Percentiles rank a stretch among this genome's conserved stretches.
These are phyloP conservation scores for Penicillium lagena DNA, from an alignment of 495 filamentous ascomycete genomes.

Conservation along the genomic window DNA sequence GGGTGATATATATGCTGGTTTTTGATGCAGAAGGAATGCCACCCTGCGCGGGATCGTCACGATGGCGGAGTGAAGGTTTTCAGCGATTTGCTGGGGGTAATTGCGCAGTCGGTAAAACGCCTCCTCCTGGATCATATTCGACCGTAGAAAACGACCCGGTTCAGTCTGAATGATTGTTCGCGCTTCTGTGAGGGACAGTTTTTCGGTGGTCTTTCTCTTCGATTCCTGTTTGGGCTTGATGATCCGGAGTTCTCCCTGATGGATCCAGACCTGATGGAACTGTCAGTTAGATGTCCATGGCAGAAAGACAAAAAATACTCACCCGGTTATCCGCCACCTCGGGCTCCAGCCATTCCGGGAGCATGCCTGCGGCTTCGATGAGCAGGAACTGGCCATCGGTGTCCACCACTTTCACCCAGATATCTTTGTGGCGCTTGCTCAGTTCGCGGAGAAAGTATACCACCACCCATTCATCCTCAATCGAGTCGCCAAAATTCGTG, in stretches of 20 bases:
- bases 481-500: conserved; percentile 84
- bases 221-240: conserved; percentile 51
- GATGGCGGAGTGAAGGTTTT: conserved; percentile 64
- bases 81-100: conserved; percentile 68
- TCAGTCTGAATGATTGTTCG: conserved; percentile 47
- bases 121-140: conserved; percentile 70
- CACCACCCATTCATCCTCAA: conserved; percentile 96
- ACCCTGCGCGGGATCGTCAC: conserved; percentile 73
- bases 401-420: conserved; percentile 81
- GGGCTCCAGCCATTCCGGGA: conserved; percentile 88
- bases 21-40: conserved; percentile 70
- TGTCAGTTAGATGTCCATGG: too few species aligned
- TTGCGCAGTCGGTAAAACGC: conserved; percentile 80
- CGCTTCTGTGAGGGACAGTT: conserved; percentile 55
- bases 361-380: conserved; percentile 82
- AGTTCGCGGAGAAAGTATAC: conserved; percentile 85
- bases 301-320: conserved; percentile 3
- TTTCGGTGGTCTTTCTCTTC: conserved; percentile 30
- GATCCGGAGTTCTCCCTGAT: conserved; percentile 65
- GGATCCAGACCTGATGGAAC: conserved; percentile 58
- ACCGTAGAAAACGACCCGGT: conserved; percentile 52
- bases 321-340: conserved; percentile 82
- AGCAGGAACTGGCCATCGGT: conserved; percentile 93
- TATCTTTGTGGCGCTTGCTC: conserved; percentile 60
- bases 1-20: conserved; percentile 67